phyloP scores from a whole-genome alignment of 208 protist species.

The Tritrichomonas foetus region DNA sequence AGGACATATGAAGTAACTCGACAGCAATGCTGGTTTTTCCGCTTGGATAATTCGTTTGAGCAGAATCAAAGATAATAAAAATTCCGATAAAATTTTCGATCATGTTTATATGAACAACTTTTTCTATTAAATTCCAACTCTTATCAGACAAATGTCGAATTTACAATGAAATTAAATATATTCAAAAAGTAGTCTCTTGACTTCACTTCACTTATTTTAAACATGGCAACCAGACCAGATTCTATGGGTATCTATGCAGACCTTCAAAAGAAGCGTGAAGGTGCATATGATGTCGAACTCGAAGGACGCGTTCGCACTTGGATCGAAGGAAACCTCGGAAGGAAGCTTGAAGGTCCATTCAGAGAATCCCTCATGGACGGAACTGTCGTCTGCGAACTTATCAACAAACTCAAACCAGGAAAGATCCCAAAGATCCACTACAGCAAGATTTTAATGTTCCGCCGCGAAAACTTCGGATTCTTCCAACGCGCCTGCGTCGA shows the following conservation, averaged over 20 bases:
- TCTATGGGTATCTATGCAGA: slow-evolving; percentile 10
- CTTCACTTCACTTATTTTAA: background rate
- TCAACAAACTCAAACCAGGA: background rate
- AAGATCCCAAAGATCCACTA: background rate
- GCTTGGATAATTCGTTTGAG: too few species aligned
- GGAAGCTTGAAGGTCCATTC: background rate
- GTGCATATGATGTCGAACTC: background rate
- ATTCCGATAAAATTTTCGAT: too few species aligned
- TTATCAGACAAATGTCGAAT: too few species aligned
- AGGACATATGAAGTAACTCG: too few species aligned
- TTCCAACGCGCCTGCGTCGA: background rate
- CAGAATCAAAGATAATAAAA: too few species aligned
- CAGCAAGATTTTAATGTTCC: background rate
- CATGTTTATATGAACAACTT: too few species aligned
- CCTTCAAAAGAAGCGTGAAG: background rate
- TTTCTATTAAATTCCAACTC: too few species aligned
- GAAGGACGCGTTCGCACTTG: background rate
- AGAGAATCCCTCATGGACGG: background rate
- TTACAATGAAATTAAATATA: too few species aligned
- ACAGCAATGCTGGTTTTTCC: too few species aligned
- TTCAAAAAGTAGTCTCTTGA: too few species aligned
- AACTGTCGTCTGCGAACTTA: background rate
- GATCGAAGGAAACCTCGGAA: background rate
- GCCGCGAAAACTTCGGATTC: slow-evolving; percentile 8
- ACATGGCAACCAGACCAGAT: background rate